Evolutionary conservation across 2,329 filamentous ascomycete genomes (phyloP).

Genomic region (Ceratocystis ficicola): DNA sequence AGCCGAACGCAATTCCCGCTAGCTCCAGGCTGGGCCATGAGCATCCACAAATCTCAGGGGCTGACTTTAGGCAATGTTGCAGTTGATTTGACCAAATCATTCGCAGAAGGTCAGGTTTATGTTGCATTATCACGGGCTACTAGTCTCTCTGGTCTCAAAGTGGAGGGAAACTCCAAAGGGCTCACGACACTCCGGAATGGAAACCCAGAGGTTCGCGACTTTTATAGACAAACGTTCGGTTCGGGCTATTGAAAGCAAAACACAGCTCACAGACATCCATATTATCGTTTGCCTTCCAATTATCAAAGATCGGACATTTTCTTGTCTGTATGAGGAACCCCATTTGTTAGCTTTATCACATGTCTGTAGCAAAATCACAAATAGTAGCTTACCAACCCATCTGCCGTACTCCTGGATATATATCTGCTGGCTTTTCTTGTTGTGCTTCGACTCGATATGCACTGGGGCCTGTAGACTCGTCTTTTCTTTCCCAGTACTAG

Average conservation of each 20-base stretch:
- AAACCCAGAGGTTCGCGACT: neutral
- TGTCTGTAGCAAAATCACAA: neutral
- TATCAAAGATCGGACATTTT: neutral
- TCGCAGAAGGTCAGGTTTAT: neutral
- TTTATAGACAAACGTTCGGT: neutral
- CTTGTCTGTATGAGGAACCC: neutral
- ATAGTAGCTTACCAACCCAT: neutral
- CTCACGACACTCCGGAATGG: neutral
- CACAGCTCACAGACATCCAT: neutral
- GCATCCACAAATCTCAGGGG: neutral
- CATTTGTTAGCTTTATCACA: neutral
- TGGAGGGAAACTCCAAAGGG: neutral
- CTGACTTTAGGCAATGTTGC: neutral
- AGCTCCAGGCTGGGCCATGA: neutral
- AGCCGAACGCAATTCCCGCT: neutral
- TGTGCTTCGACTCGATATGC: constrained; percentile 2
- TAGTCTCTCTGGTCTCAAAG: neutral
- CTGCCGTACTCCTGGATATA: constrained; percentile 8
- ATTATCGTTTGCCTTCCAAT: neutral
- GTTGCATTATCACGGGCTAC: neutral
- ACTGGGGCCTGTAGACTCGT: neutral
- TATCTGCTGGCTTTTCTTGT: neutral
- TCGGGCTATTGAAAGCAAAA: neutral
- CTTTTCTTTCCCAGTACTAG: neutral
- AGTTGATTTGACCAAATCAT: neutral